Evolutionary conservation across 192 early-diverging fungal genomes (phyloP).

Genomic region (Backusella sp.): DNA sequence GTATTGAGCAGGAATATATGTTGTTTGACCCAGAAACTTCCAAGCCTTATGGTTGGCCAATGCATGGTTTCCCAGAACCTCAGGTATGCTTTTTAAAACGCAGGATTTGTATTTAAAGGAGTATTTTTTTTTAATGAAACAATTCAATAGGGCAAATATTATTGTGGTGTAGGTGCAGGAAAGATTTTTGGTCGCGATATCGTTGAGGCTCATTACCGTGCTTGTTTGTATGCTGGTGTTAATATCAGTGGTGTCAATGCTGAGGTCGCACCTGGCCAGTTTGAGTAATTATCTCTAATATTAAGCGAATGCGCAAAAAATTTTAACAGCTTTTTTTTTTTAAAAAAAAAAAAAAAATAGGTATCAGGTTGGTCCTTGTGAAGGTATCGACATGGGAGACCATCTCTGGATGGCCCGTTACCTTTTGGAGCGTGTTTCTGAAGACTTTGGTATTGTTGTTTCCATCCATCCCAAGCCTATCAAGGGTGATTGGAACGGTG

Average conservation of each 20-base stretch:
- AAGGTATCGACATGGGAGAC: slow-evolving; percentile 55
- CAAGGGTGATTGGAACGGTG: slow-evolving; percentile 59
- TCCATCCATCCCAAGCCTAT: slow-evolving; percentile 60
- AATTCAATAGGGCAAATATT: slow-evolving; percentile 42
- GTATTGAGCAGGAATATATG: slow-evolving; percentile 60
- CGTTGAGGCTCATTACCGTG: slow-evolving; percentile 57
- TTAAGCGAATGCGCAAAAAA: no score
- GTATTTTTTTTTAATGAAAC: neutral
- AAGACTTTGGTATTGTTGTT: slow-evolving; percentile 57
- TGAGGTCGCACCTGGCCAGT: slow-evolving; percentile 56
- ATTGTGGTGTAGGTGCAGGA: slow-evolving; percentile 53
- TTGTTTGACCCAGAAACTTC: slow-evolving; percentile 45
- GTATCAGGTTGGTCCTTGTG: slow-evolving; percentile 57
- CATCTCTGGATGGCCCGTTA: slow-evolving; percentile 55
- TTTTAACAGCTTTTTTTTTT: no score
- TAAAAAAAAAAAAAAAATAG: no score
- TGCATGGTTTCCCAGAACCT: slow-evolving; percentile 52
- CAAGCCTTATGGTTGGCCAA: slow-evolving; percentile 55
- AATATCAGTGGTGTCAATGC: slow-evolving; percentile 57
- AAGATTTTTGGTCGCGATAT: slow-evolving; percentile 56
- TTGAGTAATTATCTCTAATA: no score
- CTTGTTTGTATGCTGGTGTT: slow-evolving; percentile 55
- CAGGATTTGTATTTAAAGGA: neutral
- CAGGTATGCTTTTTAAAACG: slow-evolving; percentile 26
- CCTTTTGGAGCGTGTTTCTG: slow-evolving; percentile 50